These are phyloP conservation scores for Thuja plicata DNA, from an alignment of 83 land plant genomes.

Conservation along the genomic window DNA sequence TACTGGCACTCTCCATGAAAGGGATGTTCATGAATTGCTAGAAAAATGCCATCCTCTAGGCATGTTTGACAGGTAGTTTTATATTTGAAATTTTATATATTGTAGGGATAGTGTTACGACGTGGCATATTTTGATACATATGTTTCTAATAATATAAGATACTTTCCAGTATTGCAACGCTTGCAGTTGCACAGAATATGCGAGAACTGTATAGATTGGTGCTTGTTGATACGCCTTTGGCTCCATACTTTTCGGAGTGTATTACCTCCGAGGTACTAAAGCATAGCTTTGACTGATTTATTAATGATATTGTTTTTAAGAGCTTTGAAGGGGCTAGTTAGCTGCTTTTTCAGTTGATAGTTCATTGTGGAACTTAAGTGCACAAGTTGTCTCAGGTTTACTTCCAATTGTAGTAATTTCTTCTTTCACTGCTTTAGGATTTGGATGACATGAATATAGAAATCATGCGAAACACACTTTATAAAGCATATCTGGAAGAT, in stretches of 20 bases:
- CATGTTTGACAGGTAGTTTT: conserved; percentile 94
- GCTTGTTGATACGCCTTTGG: conserved; percentile 97
- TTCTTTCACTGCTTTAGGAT: conserved; percentile 52
- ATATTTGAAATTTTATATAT: not conserved
- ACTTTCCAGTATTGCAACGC: conserved; percentile 83
- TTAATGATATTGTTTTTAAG: not conserved
- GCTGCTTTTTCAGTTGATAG: not conserved
- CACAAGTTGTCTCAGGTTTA: not conserved
- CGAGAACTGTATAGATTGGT: conserved; percentile 95
- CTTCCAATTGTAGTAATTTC: not conserved
- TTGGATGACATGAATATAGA: conserved; percentile 99
- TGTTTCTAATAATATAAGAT: not conserved
- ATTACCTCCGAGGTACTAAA: conserved; percentile 91
- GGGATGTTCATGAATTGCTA: conserved; percentile 96
- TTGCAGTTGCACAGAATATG: conserved; percentile 99
- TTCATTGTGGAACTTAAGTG: not conserved
- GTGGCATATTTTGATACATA: not conserved
- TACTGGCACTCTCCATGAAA: conserved; percentile 97
- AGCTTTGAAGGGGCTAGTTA: not conserved
- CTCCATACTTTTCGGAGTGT: conserved; percentile 98
- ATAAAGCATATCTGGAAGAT: conserved; percentile 98
- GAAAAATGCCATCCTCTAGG: conserved; percentile 99
- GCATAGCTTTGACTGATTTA: not conserved
- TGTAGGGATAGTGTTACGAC: not conserved
- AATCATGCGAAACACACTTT: conserved; percentile 98